Evolutionary conservation across 1,284 basidiomycete genomes (phyloP).

Genomic region (Naganishia cerealis): DNA sequence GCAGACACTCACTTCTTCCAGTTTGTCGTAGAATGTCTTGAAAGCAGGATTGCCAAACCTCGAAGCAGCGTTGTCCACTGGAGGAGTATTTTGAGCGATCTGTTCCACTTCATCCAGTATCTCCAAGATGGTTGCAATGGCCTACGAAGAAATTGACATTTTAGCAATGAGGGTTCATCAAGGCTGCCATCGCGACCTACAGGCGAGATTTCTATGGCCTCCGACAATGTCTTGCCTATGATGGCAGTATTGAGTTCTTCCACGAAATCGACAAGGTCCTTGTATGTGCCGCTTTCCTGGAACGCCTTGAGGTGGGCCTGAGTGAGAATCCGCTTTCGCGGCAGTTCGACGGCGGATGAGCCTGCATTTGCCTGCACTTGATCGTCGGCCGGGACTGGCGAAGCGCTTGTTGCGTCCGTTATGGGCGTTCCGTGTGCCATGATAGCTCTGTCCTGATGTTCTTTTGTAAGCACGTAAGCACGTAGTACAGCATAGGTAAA

Average conservation of each 20-base stretch:
- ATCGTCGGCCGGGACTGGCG: background rate
- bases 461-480: background rate
- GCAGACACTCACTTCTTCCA: slow-evolving; percentile 63
- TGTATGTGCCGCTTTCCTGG: slow-evolving; percentile 70
- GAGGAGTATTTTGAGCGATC: slow-evolving; percentile 70
- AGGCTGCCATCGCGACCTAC: slow-evolving; percentile 55
- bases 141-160: slow-evolving; percentile 55
- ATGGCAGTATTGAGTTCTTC: slow-evolving; percentile 74
- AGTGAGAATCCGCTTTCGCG: slow-evolving; percentile 72
- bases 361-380: background rate
- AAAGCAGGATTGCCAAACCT: slow-evolving; percentile 98
- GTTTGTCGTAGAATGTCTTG: slow-evolving; percentile 80
- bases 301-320: slow-evolving; percentile 79
- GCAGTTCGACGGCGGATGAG: background rate
- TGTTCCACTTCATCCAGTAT: slow-evolving; percentile 70
- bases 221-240: slow-evolving; percentile 73
- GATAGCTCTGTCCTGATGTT: background rate
- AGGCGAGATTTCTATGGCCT: slow-evolving; percentile 62
- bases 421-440: slow-evolving; percentile 20
- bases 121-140: slow-evolving; percentile 62
- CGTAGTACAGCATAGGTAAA: too few relatives aligned
- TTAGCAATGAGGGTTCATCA: slow-evolving; percentile 12
- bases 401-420: background rate
- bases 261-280: slow-evolving; percentile 71
- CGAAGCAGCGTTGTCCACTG: slow-evolving; percentile 85